Evolutionary conservation across 345 rosid species (phyloP).

Genomic region (Cardamine occulta): DNA sequence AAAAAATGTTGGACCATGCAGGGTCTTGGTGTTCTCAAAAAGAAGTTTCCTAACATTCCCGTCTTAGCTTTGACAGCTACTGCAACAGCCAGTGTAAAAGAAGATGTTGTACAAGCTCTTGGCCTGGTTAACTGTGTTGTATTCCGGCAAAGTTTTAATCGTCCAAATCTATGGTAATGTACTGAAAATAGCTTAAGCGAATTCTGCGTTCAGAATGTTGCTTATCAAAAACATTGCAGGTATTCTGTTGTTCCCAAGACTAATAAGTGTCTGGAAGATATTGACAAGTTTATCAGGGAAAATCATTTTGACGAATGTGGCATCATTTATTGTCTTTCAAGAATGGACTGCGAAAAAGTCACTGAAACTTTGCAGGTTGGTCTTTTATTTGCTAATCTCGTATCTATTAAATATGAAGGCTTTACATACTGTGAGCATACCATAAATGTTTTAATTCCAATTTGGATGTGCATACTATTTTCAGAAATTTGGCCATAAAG

Average conservation of each 20-base stretch:
- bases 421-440: background rate
- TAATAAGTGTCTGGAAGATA: constrained; percentile 88
- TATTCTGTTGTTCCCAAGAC: constrained; percentile 83
- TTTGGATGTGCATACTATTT: background rate
- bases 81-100: constrained; percentile 97
- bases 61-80: constrained; percentile 92
- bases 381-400: constrained; percentile 26
- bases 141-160: constrained; percentile 90
- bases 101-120: constrained; percentile 96
- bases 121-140: constrained; percentile 85
- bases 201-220: constrained; percentile 11
- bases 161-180: constrained; percentile 74
- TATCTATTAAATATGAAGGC: background rate
- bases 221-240: constrained; percentile 58
- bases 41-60: constrained; percentile 82
- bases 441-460: background rate
- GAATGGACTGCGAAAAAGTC: constrained; percentile 97
- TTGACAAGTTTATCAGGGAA: constrained; percentile 82
- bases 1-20: constrained; percentile 41
- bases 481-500: constrained; percentile 90
- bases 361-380: constrained; percentile 81
- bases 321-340: constrained; percentile 93
- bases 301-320: constrained; percentile 95
- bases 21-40: constrained; percentile 90
- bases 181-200: background rate